A percentile compares a stretch with the other conserved stretches of the same genome.
Evolutionary conservation across 2,329 filamentous ascomycete genomes (phyloP).

Genomic region (Pseudocercospora eumusae): DNA sequence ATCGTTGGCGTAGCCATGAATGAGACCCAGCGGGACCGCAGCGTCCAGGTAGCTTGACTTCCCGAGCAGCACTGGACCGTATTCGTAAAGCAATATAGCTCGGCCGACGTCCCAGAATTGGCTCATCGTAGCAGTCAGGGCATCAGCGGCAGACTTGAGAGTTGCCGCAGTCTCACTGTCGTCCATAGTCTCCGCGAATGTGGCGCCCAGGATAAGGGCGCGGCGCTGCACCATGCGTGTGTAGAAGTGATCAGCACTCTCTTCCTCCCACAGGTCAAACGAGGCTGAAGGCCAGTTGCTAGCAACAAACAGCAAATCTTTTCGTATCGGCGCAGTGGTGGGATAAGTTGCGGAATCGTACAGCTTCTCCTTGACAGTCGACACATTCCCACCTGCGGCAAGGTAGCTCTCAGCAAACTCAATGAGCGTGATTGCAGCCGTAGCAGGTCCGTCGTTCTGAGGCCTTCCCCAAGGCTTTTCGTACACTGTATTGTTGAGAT

Average conservation of each 20-base stretch:
- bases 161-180: conserved; percentile 35
- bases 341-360: conserved; percentile 36
- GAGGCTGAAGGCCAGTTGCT: conserved; percentile 35
- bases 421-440: conserved; percentile 38
- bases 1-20: conserved; percentile 39
- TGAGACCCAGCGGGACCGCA: conserved; percentile 38
- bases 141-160: conserved; percentile 32
- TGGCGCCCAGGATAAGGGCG: conserved; percentile 35
- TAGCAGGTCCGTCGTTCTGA: conserved; percentile 41
- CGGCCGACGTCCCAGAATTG: conserved; percentile 37
- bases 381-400: conserved; percentile 32
- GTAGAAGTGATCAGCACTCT: conserved; percentile 38
- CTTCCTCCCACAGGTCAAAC: conserved; percentile 41
- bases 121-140: conserved; percentile 32
- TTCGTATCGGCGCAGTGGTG: conserved; percentile 32
- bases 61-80: conserved; percentile 37
- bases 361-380: conserved; percentile 33
- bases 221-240: conserved; percentile 37
- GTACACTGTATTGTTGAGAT: conserved; percentile 39
- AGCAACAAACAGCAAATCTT: conserved; percentile 39
- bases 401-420: conserved; percentile 38
- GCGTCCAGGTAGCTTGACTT: conserved; percentile 41
- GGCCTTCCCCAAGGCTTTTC: conserved; percentile 39
- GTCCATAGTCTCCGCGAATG: conserved; percentile 36
- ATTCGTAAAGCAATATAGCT: conserved; percentile 38